Evolutionary conservation across 192 early-diverging fungal species (phyloP).

Genomic region (Backusella psychrophila): DNA sequence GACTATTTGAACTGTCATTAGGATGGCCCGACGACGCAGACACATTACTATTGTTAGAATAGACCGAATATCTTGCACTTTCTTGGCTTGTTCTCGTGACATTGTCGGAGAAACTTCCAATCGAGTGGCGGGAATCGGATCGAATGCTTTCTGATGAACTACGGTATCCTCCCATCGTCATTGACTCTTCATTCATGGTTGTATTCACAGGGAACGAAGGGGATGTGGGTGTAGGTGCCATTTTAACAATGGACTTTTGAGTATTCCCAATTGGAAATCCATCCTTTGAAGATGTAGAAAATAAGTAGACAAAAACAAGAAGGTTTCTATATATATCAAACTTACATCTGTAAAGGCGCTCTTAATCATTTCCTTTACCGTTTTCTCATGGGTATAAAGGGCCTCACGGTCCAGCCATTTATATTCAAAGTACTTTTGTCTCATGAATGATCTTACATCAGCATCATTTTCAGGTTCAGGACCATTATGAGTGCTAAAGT

Average conservation of each 20-base stretch:
- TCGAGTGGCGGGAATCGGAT: conserved; percentile 1
- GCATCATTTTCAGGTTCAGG: conserved; percentile 23
- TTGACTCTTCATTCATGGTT: background rate
- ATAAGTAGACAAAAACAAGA: background rate
- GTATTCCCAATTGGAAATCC: background rate
- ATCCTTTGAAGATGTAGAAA: background rate
- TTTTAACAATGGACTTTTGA: background rate
- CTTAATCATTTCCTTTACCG: background rate
- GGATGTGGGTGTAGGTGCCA: background rate
- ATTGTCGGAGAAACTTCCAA: background rate
- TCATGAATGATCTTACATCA: conserved; percentile 21
- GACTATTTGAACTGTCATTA: background rate
- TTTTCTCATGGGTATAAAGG: conserved; percentile 8
- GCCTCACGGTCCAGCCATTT: conserved; percentile 16
- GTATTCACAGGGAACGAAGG: background rate
- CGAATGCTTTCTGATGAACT: conserved; percentile 3
- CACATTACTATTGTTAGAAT: background rate
- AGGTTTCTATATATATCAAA: background rate
- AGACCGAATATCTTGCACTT: background rate
- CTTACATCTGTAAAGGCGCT: conserved; percentile 10
- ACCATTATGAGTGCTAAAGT: conserved; percentile 8
- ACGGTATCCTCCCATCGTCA: background rate
- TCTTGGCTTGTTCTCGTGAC: conserved; percentile 2
- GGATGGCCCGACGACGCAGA: background rate
- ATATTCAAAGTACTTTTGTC: conserved; percentile 23